Percentiles rank a stretch among this genome's conserved stretches.
Conservation (phyloP, 2,329 filamentous ascomycete species). For the Phoma herbarum region DNA sequence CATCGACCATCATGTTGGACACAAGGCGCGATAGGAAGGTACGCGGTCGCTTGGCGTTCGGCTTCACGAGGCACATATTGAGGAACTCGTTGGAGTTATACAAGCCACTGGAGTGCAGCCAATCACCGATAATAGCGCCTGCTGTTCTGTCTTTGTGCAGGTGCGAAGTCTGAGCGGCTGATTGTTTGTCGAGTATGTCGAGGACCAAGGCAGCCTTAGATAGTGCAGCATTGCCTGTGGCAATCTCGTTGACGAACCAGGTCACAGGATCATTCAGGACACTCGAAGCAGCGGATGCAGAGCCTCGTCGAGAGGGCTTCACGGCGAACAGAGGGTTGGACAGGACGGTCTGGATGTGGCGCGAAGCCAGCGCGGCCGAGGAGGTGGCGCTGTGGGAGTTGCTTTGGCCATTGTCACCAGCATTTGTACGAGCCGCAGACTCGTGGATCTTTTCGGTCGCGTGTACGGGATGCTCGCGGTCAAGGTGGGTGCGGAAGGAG, state of each 20-base stretch:
- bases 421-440: not conserved
- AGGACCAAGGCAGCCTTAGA: slow-evolving; percentile 52
- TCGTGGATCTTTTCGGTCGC: slow-evolving; percentile 20
- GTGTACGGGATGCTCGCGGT: slow-evolving; percentile 61
- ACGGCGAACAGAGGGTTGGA: slow-evolving; percentile 60
- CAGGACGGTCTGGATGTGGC: slow-evolving; percentile 61
- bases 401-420: slow-evolving; percentile 19
- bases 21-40: slow-evolving; percentile 34
- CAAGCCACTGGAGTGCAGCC: slow-evolving; percentile 41
- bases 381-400: slow-evolving; percentile 17
- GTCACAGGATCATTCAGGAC: slow-evolving; percentile 50
- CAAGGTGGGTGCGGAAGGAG: slow-evolving; percentile 70
- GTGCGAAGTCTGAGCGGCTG: slow-evolving; percentile 9
- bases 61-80: slow-evolving; percentile 22
- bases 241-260: slow-evolving; percentile 54
- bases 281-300: slow-evolving; percentile 37
- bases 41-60: slow-evolving; percentile 10
- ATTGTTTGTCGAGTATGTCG: slow-evolving; percentile 38
- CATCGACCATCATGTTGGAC: slow-evolving; percentile 34
- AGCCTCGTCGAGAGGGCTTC: slow-evolving; percentile 38
- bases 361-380: slow-evolving; percentile 54
- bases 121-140: slow-evolving; percentile 38
- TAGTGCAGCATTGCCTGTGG: slow-evolving; percentile 50
- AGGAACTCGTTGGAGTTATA: slow-evolving; percentile 43
- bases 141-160: slow-evolving; percentile 22